These are phyloP conservation scores for Sphaerulina musiva DNA, from an alignment of 2,329 filamentous ascomycete species.

Conservation along the genomic window DNA sequence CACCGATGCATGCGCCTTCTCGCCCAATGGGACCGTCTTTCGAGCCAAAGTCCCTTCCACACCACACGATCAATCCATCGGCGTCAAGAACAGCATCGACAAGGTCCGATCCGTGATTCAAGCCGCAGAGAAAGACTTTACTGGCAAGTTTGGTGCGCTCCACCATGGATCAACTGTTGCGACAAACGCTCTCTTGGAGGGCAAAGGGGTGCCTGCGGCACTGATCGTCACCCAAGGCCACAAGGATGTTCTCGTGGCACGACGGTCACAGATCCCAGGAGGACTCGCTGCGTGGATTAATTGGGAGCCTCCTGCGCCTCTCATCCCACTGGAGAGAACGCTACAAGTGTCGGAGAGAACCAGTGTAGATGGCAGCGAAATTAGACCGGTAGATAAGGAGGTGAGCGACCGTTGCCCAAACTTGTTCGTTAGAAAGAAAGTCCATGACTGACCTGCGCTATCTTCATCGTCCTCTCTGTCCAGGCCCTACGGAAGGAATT, in stretches of 20 bases:
- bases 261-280: slow-evolving; percentile 25
- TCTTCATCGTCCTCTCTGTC: not conserved
- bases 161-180: slow-evolving; percentile 26
- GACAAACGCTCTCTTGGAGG: slow-evolving; percentile 26
- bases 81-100: slow-evolving; percentile 27
- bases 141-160: slow-evolving; percentile 25
- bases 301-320: slow-evolving; percentile 24
- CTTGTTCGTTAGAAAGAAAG: not conserved
- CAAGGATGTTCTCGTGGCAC: slow-evolving; percentile 26
- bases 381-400: slow-evolving; percentile 23
- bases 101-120: slow-evolving; percentile 24
- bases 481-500: slow-evolving; percentile 20
- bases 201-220: slow-evolving; percentile 26
- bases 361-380: slow-evolving; percentile 22
- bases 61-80: slow-evolving; percentile 26
- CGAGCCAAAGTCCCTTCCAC: slow-evolving; percentile 26
- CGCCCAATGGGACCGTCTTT: slow-evolving; percentile 24
- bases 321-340: slow-evolving; percentile 26
- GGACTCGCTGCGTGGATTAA: slow-evolving; percentile 27
- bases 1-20: slow-evolving; percentile 26
- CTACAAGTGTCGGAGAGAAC: slow-evolving; percentile 24
- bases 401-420: not conserved
- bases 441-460: not conserved
- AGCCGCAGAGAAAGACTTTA: slow-evolving; percentile 20
- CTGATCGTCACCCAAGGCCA: slow-evolving; percentile 27